A percentile compares a stretch with the other conserved stretches of the same genome.
Conservation (phyloP, 2,329 filamentous ascomycete species). For the Gaeumannomyces tritici region DNA sequence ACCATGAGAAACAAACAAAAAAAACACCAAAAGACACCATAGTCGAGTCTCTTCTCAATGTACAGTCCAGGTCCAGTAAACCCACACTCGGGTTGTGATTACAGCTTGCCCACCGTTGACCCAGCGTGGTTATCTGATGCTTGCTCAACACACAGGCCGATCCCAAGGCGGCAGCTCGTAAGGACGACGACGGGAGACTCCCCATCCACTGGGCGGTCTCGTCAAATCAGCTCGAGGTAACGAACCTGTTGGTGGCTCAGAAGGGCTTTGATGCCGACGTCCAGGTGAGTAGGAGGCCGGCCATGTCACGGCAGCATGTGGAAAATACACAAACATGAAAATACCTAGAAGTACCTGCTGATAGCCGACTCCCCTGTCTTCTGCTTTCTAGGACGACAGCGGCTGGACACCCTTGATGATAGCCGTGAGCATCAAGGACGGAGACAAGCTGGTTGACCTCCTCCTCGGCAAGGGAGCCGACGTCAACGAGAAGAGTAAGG, state of each 20-base stretch:
- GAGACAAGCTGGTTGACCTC: constrained; percentile 57
- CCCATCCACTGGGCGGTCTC: constrained; percentile 92
- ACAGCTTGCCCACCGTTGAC: neutral
- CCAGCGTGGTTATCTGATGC: neutral
- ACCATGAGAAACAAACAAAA: neutral
- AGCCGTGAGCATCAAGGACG: constrained; percentile 63
- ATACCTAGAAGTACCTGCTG: neutral
- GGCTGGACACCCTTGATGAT: constrained; percentile 86
- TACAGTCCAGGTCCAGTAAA: constrained; percentile 26
- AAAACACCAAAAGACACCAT: constrained; percentile 41
- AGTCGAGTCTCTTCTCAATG: constrained; percentile 67
- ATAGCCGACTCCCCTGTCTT: neutral
- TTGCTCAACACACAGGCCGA: constrained; percentile 49
- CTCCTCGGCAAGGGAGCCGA: constrained; percentile 63
- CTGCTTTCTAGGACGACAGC: constrained; percentile 53
- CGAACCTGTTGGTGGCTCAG: constrained; percentile 58
- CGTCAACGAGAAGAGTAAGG: constrained; percentile 56
- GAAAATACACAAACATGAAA: no score
- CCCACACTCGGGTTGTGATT: neutral
- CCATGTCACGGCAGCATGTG: neutral
- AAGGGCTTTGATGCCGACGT: constrained; percentile 77
- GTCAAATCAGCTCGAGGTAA: constrained; percentile 68
- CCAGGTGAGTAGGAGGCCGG: constrained; percentile 39
- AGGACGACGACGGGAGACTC: constrained; percentile 81
- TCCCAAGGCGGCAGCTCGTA: constrained; percentile 59